These are phyloP conservation scores for Saraca asoca DNA, from an alignment of 331 rosid species.

Conservation along the genomic window DNA sequence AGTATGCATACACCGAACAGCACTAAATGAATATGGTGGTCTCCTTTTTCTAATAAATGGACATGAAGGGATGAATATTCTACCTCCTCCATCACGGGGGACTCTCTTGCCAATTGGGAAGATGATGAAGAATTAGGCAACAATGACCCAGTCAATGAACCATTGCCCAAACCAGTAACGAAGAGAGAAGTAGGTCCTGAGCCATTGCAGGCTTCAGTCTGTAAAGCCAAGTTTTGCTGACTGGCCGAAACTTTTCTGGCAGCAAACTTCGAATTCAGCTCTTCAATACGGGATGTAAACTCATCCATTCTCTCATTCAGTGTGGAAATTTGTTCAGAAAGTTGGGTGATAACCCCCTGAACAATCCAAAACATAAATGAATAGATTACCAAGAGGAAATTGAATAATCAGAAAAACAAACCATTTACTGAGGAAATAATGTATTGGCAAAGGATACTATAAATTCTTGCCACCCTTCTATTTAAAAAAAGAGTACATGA, in stretches of 20 bases:
- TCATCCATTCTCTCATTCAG: conserved; percentile 95
- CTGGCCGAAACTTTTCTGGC: conserved; percentile 57
- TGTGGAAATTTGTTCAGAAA: conserved; percentile 95
- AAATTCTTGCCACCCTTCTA: conserved; percentile 14
- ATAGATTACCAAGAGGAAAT: conserved; percentile 13
- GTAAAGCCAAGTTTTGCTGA: conserved; percentile 86
- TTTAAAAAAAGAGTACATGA: conserved; percentile 11
- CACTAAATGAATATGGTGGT: conserved; percentile 5
- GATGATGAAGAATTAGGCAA: conserved; percentile 79
- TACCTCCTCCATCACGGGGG: conserved; percentile 89
- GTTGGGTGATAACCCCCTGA: conserved; percentile 89
- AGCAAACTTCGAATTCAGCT: conserved; percentile 71
- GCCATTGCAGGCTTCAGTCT: conserved; percentile 80
- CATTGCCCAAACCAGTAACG: conserved; percentile 69
- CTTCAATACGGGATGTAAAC: conserved; percentile 90
- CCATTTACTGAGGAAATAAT: background rate
- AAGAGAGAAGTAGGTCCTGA: conserved; percentile 73
- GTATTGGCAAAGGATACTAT: background rate
- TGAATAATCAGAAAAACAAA: conserved; percentile 8
- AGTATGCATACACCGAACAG: background rate
- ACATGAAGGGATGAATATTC: conserved; percentile 28
- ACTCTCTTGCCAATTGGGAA: conserved; percentile 78
- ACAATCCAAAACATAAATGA: conserved; percentile 36
- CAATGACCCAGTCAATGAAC: conserved; percentile 73
- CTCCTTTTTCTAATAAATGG: background rate